Conservation (phyloP, 2,329 filamentous ascomycete genomes). For the Lachnellula arida region DNA sequence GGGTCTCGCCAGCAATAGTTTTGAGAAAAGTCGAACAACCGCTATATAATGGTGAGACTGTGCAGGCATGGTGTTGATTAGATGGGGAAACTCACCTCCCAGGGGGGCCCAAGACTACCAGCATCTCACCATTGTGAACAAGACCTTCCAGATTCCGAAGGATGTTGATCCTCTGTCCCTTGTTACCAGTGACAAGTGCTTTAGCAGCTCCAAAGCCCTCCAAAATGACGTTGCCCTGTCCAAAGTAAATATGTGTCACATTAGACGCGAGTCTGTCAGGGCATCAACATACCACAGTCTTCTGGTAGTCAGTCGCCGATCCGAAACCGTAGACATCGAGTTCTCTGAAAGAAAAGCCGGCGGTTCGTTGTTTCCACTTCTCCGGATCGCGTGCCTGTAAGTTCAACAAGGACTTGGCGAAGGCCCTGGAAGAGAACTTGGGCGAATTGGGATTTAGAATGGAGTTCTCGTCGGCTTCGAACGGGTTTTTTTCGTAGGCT, state of each 20-base stretch:
- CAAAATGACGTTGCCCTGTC: slow-evolving; percentile 48
- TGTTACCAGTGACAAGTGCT: slow-evolving; percentile 43
- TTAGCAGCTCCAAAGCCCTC: slow-evolving; percentile 40
- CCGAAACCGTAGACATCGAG: slow-evolving; percentile 66
- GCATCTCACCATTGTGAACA: slow-evolving; percentile 59
- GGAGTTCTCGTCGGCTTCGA: slow-evolving; percentile 41
- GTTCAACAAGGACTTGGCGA: slow-evolving; percentile 55
- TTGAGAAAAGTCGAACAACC: slow-evolving; percentile 63
- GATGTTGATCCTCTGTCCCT: slow-evolving; percentile 48
- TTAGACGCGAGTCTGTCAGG: background rate
- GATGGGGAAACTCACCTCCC: slow-evolving; percentile 46
- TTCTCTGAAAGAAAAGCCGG: slow-evolving; percentile 62
- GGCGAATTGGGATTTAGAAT: slow-evolving; percentile 47
- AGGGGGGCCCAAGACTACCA: slow-evolving; percentile 64
- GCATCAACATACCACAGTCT: slow-evolving; percentile 42
- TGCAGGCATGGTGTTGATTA: background rate
- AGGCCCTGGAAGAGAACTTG: slow-evolving; percentile 49
- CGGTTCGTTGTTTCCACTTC: slow-evolving; percentile 48
- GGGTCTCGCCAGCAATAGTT: slow-evolving; percentile 52
- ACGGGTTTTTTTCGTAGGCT: slow-evolving; percentile 39
- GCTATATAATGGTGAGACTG: slow-evolving; percentile 29
- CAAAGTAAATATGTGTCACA: background rate
- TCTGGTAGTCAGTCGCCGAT: slow-evolving; percentile 65
- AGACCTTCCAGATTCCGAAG: slow-evolving; percentile 59
- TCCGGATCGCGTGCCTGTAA: slow-evolving; percentile 49